Base-by-base conservation (phyloP, 2,329 filamentous ascomycete species). In the Graphiopsis chlorocephala region DNA sequence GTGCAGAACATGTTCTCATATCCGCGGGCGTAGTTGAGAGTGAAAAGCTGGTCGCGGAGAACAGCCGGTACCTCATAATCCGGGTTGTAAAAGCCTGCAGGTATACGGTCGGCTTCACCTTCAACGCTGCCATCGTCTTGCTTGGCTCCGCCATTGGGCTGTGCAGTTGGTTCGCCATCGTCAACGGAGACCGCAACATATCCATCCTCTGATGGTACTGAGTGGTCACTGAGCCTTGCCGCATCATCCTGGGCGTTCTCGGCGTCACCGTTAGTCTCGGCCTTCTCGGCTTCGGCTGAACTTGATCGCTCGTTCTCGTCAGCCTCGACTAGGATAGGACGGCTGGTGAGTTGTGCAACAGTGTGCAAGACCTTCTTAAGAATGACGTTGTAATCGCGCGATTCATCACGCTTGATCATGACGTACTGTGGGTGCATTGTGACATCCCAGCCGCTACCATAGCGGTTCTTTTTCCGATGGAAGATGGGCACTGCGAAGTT, bases 141-240 rank as follows among this genome's bases (percentile, higher is more conserved):
- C 11, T 55, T 61, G 26, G 28, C 33, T 38, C 3, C 17, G 25
- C 20, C 35, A 25, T 48, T 48, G 20, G 62, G 20, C 53, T 64
- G 62, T 15, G 31, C 57, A 58, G 53, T 20, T 2, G 26, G 11
- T 8, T 61, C 61, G 20, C 92, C 89, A 11, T 20, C 58, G 61
- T 87, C 88, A 89, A 97, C 93, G 0, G 90, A 91, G 17, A 99
- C 88, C 73, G 97, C 91, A 6, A 98, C 91, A 72, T 97, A 87
- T 67, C 92, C 92, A 67, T 97, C 93, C 75, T 97, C 94, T 11
- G 92, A 91, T 74, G 93, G 89, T 1, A 96, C 85, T 3, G 93
- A 97, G 29, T 87, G 85, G 52, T 92, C 89, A 65, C 89, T 86
- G 55, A 97, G 84, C 73, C 90, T 90, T n/a, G 70, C 71, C 35